Base-by-base conservation (phyloP, 805 yeast genomes). In the Metschnikowia orientalis region DNA sequence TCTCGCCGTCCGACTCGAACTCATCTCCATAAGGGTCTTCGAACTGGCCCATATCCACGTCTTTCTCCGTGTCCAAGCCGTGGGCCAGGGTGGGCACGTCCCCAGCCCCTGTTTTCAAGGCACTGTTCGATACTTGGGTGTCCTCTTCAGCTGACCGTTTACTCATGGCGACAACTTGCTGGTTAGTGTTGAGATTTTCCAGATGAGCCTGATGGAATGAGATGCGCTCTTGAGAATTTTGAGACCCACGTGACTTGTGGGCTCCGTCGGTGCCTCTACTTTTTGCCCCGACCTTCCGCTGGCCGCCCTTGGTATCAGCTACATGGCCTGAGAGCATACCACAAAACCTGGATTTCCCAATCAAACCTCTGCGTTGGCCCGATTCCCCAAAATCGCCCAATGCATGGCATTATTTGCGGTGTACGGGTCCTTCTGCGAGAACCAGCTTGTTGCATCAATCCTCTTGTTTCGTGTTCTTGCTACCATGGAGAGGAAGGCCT, bases 11-110 rank as follows among this genome's bases (percentile, higher is more conserved):
- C 63, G 90, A 84, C 50, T 87, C 95, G 46, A 80, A 87, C 52
- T 89, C 96, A 54, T 86, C 95, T 40, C 95, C 95, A 48, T 79
- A 81, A 25, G 84, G 79, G 53, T 83, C 92, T 57, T 88, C 97
- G 57, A 82, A 83, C 46, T 82, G 95, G 17, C 90, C 95, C 75
- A 80, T 75, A 12, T 77, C 81, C 20, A 67, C 61, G 41, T 78
- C 79, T 4, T 58, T 49, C 14, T 52, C 69, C 25, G 44, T 53
- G 10, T 40, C 48, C 4, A 43, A 48, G 9, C 44, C 40, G 8
- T 30, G 59, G 35, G 48, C 60, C 55, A 49, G 57, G 33, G 53
- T 61, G 38, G 77, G 71, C 5, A 67, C 70, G 16, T 71, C 60
- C 6, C 54, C 63, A 4, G 51, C 50, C 6, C 44, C 37, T 9